Evolutionary conservation across 2,329 filamentous ascomycete species (phyloP).

Genomic region (Microdochium paspali): DNA sequence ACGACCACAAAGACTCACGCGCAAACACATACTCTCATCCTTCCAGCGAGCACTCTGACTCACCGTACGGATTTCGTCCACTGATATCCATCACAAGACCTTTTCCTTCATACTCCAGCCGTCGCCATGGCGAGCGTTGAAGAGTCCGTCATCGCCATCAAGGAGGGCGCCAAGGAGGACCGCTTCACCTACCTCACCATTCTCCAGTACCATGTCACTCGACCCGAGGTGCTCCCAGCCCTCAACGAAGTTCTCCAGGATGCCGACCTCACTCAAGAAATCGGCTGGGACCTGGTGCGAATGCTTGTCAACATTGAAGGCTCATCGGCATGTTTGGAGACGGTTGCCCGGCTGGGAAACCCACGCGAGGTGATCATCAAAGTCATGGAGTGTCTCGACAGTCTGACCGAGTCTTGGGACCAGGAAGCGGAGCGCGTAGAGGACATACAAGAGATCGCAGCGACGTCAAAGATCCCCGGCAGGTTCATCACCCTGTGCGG

Average conservation of each 20-base stretch:
- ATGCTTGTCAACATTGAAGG: conserved; percentile 59
- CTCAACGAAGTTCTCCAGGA: conserved; percentile 63
- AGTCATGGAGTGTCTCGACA: conserved; percentile 62
- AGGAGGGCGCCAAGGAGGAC: conserved; percentile 34
- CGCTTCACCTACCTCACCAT: conserved; percentile 71
- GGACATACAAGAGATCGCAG: conserved; percentile 7
- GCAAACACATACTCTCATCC: no score
- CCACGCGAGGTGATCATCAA: conserved; percentile 76
- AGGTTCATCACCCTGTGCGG: conserved; percentile 63
- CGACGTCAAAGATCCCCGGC: conserved; percentile 14
- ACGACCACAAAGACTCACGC: no score
- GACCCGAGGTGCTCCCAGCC: conserved; percentile 54
- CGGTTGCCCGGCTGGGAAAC: conserved; percentile 68
- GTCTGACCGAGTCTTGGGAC: conserved; percentile 29
- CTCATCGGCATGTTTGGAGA: conserved; percentile 62
- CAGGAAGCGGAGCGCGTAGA: conserved; percentile 10
- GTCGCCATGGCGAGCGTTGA: not conserved
- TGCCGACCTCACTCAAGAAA: conserved; percentile 59
- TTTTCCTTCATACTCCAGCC: no score
- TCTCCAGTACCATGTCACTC: conserved; percentile 59
- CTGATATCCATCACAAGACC: no score
- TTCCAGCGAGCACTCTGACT: no score
- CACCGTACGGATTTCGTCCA: no score
- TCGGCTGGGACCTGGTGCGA: conserved; percentile 78
- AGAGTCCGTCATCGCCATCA: conserved; percentile 19